phyloP scores from a whole-genome alignment of 1,284 basidiomycete species.

The Mycena citricolor region DNA sequence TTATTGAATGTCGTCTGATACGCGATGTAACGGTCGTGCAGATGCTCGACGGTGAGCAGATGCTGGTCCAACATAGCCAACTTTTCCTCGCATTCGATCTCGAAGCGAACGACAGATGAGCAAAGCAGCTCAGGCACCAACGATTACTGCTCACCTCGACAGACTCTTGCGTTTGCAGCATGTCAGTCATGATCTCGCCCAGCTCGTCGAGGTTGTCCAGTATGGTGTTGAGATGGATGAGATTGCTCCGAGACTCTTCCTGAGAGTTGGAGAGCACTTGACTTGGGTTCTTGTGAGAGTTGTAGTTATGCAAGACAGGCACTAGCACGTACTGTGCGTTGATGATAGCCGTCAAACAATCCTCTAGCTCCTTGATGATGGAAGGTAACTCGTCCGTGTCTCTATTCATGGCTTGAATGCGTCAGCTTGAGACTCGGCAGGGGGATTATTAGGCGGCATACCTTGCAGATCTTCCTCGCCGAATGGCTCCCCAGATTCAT shows the following conservation, averaged over 20 bases:
- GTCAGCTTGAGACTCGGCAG: constrained; percentile 2
- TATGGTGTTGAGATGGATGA: constrained; percentile 46
- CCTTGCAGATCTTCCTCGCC: constrained; percentile 69
- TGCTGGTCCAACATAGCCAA: constrained; percentile 58
- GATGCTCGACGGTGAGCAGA: constrained; percentile 56
- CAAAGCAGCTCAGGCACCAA: background rate
- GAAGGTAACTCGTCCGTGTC: constrained; percentile 73
- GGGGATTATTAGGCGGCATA: constrained; percentile 28
- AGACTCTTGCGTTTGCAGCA: constrained; percentile 64
- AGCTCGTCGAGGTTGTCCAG: constrained; percentile 72
- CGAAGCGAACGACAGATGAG: constrained; percentile 4
- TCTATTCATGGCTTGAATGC: constrained; percentile 62
- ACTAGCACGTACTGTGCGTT: constrained; percentile 49
- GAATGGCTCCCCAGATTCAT: constrained; percentile 63
- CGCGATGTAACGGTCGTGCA: constrained; percentile 61
- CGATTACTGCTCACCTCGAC: constrained; percentile 61
- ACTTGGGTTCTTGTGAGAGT: constrained; percentile 40
- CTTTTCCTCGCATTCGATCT: constrained; percentile 55
- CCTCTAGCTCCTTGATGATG: constrained; percentile 71
- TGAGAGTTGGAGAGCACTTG: constrained; percentile 49
- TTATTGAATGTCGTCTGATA: constrained; percentile 73
- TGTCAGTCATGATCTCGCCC: constrained; percentile 73
- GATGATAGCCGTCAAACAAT: constrained; percentile 50
- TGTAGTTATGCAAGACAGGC: background rate
- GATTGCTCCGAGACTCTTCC: constrained; percentile 41